Conservation (phyloP, 1,284 basidiomycete genomes). For the Cutaneotrichosporon arboriforme region DNA sequence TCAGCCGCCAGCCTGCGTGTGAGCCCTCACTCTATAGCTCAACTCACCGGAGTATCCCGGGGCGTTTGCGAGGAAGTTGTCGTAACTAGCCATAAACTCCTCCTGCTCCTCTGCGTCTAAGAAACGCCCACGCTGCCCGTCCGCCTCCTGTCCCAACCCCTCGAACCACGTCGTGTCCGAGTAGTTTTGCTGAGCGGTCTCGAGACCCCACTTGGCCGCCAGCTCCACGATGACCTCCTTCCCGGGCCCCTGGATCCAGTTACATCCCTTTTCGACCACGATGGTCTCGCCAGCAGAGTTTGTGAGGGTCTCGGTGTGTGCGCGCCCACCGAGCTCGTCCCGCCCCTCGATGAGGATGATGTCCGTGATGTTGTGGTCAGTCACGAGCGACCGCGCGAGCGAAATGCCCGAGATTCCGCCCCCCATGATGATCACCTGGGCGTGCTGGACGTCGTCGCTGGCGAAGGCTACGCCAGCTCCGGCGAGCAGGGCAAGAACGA, state of each 20-base stretch:
- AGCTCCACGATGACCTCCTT: constrained; percentile 50
- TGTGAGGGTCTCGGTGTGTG: constrained; percentile 52
- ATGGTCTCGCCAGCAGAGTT: constrained; percentile 34
- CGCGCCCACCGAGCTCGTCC: constrained; percentile 58
- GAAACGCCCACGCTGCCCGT: constrained; percentile 10
- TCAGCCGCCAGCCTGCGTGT: constrained; percentile 14
- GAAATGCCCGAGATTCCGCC: constrained; percentile 64
- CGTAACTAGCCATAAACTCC: constrained; percentile 11
- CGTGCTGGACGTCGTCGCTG: background rate
- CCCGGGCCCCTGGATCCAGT: constrained; percentile 63
- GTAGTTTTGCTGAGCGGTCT: constrained; percentile 40
- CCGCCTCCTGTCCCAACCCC: constrained; percentile 11
- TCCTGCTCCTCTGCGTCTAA: constrained; percentile 8
- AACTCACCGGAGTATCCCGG: constrained; percentile 19
- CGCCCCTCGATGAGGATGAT: constrained; percentile 61
- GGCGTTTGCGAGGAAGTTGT: constrained; percentile 14
- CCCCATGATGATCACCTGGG: constrained; percentile 55
- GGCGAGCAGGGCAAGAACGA: too few relatives aligned
- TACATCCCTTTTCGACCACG: constrained; percentile 60
- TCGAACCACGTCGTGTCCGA: constrained; percentile 14
- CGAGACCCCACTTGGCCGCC: constrained; percentile 56
- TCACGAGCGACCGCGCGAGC: constrained; percentile 59
- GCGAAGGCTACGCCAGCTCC: background rate
- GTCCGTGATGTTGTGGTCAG: constrained; percentile 54
- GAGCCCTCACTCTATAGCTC: background rate